Evolutionary conservation across 768 basidiomycete species (phyloP).

Genomic region (Epithele typhae): DNA sequence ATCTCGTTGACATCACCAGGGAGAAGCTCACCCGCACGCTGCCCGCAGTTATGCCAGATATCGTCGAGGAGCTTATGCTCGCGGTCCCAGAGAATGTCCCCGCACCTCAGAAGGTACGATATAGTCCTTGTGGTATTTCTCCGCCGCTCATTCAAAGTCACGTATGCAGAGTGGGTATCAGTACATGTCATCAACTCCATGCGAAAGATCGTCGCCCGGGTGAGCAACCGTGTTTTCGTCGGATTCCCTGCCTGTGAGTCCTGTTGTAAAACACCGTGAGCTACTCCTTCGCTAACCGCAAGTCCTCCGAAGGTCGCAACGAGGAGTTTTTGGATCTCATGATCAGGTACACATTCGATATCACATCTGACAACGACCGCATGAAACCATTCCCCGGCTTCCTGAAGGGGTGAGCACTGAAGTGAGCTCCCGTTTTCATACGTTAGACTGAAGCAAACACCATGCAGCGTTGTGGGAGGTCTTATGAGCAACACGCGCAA

Average conservation of each 20-base stretch:
- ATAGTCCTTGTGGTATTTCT: background rate
- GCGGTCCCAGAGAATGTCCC: constrained; percentile 2
- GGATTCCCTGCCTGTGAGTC: constrained; percentile 29
- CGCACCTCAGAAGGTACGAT: background rate
- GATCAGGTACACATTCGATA: constrained; percentile 25
- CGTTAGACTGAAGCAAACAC: background rate
- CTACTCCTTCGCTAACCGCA: no score
- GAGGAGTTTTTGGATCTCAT: constrained; percentile 23
- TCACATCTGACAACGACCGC: constrained; percentile 9
- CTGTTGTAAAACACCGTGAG: no score
- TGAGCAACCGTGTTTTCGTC: constrained; percentile 30
- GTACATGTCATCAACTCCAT: constrained; percentile 16
- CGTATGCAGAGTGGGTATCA: constrained; percentile 17
- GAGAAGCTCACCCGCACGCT: constrained; percentile 26
- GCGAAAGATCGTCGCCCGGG: constrained; percentile 22
- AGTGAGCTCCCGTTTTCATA: no score
- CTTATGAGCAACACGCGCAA: constrained; percentile 7
- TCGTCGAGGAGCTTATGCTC: constrained; percentile 21
- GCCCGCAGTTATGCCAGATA: constrained; percentile 12
- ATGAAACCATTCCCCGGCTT: constrained; percentile 1
- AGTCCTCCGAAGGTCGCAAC: constrained; percentile 30
- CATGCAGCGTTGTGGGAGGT: constrained; percentile 20
- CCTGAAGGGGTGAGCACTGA: no score
- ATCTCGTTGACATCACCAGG: constrained; percentile 20
- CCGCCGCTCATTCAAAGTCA: no score